Base-by-base conservation (phyloP, 352 stramenopile species). In the Albugo candida region DNA sequence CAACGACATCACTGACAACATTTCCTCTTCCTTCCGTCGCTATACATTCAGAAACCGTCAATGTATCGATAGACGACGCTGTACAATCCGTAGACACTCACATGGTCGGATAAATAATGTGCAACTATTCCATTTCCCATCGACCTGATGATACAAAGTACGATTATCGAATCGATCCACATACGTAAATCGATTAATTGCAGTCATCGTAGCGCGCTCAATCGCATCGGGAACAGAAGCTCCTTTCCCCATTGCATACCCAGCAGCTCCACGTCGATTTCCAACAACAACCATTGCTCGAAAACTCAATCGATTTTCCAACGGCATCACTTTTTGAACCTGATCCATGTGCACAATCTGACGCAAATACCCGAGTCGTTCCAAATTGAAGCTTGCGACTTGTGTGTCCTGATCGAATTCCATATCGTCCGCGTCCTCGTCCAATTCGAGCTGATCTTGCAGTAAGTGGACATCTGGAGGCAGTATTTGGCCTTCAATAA, bases 81-180 rank as follows among this genome's bases (percentile, higher is more conserved):
- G 8, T 19, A 43, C 19, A 21, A 31, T 10, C 24, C 2, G 3
- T 31, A 10, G 24, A 31, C 34, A n/a, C 54, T 35, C 54, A 60
- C 54, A 50, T 2, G 85, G 76, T 37, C 83, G 67, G 27, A 97
- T 62, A 47, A 88, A 81, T 10, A 97, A 75, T 55, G 78, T 92
- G 61, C 82, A 97, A 45, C 76, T 94, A 69, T 97, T 97, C 72
- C 95, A 94, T 61, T 93, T 95, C 56, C 92, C 92, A 19, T 70
- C 70, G 53, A 96, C 67, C 58, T 97, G 88, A 54, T 94, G 74
- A 53, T 75, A 94, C 37, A 97, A 65, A 46, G 81, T 91, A 46
- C 67, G 65, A 51, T 92, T 69, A 49, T 94, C 70, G 61, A 96
- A 97, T 47, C 88, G 81, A 64, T 97, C 88, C 35, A 97, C 74